Conservation (phyloP, 2,329 filamentous ascomycete genomes). For the Hypoxylon sp. region DNA sequence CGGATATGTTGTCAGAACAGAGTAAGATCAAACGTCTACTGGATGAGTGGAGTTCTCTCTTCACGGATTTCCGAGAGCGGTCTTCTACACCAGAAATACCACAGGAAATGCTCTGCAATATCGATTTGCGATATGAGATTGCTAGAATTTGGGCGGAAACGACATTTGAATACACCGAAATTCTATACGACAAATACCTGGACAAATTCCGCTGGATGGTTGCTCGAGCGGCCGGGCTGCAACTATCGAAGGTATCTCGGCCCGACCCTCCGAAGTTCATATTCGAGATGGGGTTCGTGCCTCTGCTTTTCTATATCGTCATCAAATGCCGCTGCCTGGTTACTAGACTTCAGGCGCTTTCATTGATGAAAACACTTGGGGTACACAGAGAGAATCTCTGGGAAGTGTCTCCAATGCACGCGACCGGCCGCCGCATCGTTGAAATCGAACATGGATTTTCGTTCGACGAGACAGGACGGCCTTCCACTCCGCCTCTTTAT, state of each 20-base stretch:
- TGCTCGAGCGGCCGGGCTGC: conserved; percentile 42
- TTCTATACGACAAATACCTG: conserved; percentile 52
- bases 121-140: conserved; percentile 52
- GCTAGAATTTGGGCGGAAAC: conserved; percentile 53
- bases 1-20: conserved; percentile 45
- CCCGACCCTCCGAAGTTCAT: conserved; percentile 50
- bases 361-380: conserved; percentile 50
- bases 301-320: conserved; percentile 55
- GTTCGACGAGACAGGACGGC: conserved; percentile 42
- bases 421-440: conserved; percentile 51
- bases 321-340: conserved; percentile 56
- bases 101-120: conserved; percentile 32
- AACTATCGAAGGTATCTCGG: conserved; percentile 11
- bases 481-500: conserved; percentile 36
- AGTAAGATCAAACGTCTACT: conserved; percentile 42
- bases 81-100: not conserved
- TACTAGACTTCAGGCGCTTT: conserved; percentile 53
- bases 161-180: conserved; percentile 51
- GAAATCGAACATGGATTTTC: conserved; percentile 56
- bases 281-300: conserved; percentile 58
- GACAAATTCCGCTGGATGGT: conserved; percentile 52
- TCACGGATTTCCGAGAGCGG: conserved; percentile 37
- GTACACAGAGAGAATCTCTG: conserved; percentile 54
- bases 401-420: conserved; percentile 52
- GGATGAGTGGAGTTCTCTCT: conserved; percentile 50